Conservation (phyloP, 2,329 filamentous ascomycete species). For the Cyclaneusma minus region DNA sequence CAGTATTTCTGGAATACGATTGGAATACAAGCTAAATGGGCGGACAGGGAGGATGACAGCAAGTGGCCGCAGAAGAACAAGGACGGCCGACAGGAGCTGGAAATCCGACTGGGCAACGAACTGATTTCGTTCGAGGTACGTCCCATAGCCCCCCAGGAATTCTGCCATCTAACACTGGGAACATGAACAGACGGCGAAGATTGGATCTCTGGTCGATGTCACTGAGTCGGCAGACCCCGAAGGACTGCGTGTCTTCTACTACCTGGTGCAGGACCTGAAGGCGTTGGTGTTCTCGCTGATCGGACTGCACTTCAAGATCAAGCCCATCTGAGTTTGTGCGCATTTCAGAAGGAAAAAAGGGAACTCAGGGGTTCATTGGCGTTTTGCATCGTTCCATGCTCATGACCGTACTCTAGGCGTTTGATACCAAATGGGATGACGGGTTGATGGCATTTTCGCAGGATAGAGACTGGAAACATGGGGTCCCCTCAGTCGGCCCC, state of each 20-base stretch:
- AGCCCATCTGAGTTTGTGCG: conserved; percentile 56
- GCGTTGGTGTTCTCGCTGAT: conserved; percentile 94
- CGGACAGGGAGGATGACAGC: conserved; percentile 77
- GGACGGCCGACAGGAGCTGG: conserved; percentile 89
- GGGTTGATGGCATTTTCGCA: no score
- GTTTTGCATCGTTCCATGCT: conserved; percentile 3
- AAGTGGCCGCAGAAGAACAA: conserved; percentile 99
- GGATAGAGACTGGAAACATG: no score
- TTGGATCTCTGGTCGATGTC: conserved; percentile 91
- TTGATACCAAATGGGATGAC: no score
- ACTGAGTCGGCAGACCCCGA: conserved; percentile 93
- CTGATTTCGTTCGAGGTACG: conserved; percentile 94
- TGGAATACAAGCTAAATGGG: conserved; percentile 1
- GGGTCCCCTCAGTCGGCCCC: no score
- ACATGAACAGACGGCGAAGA: conserved; percentile 70
- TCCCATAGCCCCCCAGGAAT: conserved; percentile 3
- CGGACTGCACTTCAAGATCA: conserved; percentile 93
- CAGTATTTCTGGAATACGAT: no score
- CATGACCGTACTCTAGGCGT: no score
- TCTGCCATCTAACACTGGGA: conserved; percentile 1
- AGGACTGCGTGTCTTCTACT: conserved; percentile 94
- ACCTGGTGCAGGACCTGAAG: conserved; percentile 93
- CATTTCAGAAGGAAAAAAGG: conserved; percentile 1
- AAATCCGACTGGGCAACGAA: conserved; percentile 84
- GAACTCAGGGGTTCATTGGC: conserved; percentile 3